Evolutionary conservation across 2,329 filamentous ascomycete species (phyloP).

Genomic region (Aureobasidium sp.): DNA sequence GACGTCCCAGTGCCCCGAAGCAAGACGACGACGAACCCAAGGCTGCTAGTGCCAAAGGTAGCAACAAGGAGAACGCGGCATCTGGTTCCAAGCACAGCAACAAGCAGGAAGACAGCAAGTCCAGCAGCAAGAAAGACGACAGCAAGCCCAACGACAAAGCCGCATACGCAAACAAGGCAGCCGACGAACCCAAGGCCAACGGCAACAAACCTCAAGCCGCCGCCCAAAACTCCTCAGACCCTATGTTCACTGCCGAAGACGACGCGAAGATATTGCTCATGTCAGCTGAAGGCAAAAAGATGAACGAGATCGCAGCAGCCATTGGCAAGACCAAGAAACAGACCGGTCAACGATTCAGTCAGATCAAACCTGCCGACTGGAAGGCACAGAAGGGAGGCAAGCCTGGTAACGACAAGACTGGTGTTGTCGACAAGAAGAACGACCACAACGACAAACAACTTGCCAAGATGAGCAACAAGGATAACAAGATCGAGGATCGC

Average conservation of each 20-base stretch:
- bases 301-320: conserved; percentile 11
- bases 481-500: conserved; percentile 8
- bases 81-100: not conserved
- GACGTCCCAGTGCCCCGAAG: not conserved
- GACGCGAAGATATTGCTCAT: conserved; percentile 33
- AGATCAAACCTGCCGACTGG: conserved; percentile 27
- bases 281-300: conserved; percentile 23
- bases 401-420: not conserved
- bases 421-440: conserved; percentile 15
- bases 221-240: not conserved
- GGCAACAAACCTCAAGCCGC: not conserved
- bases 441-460: not conserved
- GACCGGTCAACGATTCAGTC: conserved; percentile 26
- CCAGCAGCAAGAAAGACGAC: not conserved
- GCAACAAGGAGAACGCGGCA: not conserved
- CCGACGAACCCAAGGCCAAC: not conserved
- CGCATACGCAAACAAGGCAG: not conserved
- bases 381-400: not conserved
- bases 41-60: not conserved
- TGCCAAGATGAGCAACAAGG: conserved; percentile 18
- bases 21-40: not conserved
- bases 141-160: not conserved
- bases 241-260: conserved; percentile 30
- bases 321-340: conserved; percentile 18
- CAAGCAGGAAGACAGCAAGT: not conserved